Evolutionary conservation across 129 eudicot species (phyloP).

Genomic region (Flaveria robusta): DNA sequence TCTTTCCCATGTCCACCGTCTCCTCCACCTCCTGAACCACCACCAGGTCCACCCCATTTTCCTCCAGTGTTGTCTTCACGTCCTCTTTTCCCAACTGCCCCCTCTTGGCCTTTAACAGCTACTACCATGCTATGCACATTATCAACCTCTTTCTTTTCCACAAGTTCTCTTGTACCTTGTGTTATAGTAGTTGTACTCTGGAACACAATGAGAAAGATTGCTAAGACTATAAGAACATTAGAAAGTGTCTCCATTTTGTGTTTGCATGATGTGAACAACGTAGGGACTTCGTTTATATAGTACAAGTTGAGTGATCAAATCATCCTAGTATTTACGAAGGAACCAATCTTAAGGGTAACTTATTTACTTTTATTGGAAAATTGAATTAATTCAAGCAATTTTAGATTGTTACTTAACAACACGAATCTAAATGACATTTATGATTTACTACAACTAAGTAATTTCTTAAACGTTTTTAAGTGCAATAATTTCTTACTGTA

Average conservation of each 20-base stretch:
- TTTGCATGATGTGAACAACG: conserved; percentile 28
- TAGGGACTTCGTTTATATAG: conserved; percentile 29
- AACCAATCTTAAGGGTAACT: conserved; percentile 15
- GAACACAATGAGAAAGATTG: conserved; percentile 21
- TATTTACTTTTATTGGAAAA: conserved; percentile 23
- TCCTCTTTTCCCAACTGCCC: neutral
- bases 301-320: neutral
- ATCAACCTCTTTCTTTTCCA: neutral
- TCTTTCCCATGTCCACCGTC: conserved; percentile 8
- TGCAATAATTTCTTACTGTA: neutral
- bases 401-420: neutral
- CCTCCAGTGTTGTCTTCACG: neutral
- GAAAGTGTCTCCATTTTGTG: conserved; percentile 26
- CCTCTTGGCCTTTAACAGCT: neutral
- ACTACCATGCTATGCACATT: neutral
- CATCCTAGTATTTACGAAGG: neutral
- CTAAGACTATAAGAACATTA: conserved; percentile 26
- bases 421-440: conserved; percentile 6
- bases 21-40: neutral
- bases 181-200: conserved; percentile 1
- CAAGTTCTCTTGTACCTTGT: conserved; percentile 9
- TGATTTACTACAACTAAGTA: too few species aligned
- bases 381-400: neutral
- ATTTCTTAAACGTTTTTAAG: neutral
- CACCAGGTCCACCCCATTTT: neutral